These are phyloP conservation scores for Cucumis cinereus DNA, from an alignment of 306 rosid species.

Conservation along the genomic window DNA sequence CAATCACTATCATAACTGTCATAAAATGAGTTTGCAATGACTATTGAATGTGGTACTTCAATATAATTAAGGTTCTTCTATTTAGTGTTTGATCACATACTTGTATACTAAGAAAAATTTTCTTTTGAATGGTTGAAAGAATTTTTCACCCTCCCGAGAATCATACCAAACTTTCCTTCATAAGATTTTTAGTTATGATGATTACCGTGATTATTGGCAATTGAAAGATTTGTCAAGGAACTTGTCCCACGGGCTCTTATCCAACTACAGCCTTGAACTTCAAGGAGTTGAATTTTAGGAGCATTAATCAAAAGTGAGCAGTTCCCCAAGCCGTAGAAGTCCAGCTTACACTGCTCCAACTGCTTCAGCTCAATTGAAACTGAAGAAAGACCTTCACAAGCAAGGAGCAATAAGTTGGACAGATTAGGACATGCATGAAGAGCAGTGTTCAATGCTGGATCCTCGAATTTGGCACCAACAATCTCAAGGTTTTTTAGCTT, in stretches of 20 bases:
- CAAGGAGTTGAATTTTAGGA: constrained; percentile 62
- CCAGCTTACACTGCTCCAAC: constrained; percentile 71
- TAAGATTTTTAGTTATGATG: not conserved
- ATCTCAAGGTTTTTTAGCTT: constrained; percentile 73
- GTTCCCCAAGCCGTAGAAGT: constrained; percentile 74
- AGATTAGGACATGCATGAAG: constrained; percentile 57
- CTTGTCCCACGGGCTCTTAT: constrained; percentile 55
- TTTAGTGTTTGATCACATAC: not conserved
- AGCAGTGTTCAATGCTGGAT: constrained; percentile 34
- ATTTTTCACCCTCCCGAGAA: not conserved
- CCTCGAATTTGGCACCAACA: constrained; percentile 70
- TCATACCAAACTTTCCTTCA: not conserved
- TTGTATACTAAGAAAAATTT: not conserved
- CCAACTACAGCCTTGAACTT: constrained; percentile 97
- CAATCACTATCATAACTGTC: not conserved
- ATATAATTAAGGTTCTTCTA: not conserved
- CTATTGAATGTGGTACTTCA: not conserved
- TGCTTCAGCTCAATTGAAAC: constrained; percentile 50
- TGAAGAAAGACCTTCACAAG: constrained; percentile 65
- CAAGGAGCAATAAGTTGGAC: constrained; percentile 59
- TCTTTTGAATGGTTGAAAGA: not conserved
- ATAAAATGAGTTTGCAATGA: not conserved
- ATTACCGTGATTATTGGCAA: constrained; percentile 71
- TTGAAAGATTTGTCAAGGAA: constrained; percentile 49
- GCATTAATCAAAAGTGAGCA: constrained; percentile 48